Evolutionary conservation across 495 filamentous ascomycete genomes (phyloP), one percentile per base, ranked within the genome.

Genomic region (Daldinia grandis): DNA sequence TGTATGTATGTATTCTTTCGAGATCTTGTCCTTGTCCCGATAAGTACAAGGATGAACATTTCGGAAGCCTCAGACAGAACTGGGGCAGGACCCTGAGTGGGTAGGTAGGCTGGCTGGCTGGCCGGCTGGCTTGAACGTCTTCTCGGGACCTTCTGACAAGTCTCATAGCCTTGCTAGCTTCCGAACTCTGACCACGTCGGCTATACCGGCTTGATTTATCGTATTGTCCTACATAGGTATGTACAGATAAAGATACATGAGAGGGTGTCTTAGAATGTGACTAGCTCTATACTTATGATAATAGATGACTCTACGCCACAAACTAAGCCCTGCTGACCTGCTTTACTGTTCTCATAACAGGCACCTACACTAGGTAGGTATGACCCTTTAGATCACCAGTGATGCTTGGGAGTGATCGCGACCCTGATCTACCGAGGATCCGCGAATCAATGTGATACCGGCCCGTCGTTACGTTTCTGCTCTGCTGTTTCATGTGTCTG

Each of bases 381-480:
- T 53, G 15, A 28, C 14, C 14, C 49, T 53, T 24, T 24, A 30
- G 49, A 53, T 53, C 49, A 30, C 49, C 14, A n/a, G 10, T 35
- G 30, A 31, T 58, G 53, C 31, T 21, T 28, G 24, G 24, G 37
- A 53, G n/a, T 53, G 49, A 53, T 53, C 14, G 17, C 49, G 12
- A 30, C 49, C 10, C 12, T 54, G 69, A 72, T 72, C 69, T 72
- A 10, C 60, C 15, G 64, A 12, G 49, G 54, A 64, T 65, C 69
- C 42, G 69, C 31, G 64, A 42, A 72, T 68, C 64, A 53, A 49
- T 62, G 60, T 64, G 69, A 72, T 68, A 65, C 69, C 69, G 69
- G 64, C 12, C 61, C 64, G 64, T 37, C 33, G 69, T 58, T 33
- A 50, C 50, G 30, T 59, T 62, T 65, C 51, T 58, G 38, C 38